Conservation (phyloP, 306 rosid genomes). For the Sesbania bispinosa region DNA sequence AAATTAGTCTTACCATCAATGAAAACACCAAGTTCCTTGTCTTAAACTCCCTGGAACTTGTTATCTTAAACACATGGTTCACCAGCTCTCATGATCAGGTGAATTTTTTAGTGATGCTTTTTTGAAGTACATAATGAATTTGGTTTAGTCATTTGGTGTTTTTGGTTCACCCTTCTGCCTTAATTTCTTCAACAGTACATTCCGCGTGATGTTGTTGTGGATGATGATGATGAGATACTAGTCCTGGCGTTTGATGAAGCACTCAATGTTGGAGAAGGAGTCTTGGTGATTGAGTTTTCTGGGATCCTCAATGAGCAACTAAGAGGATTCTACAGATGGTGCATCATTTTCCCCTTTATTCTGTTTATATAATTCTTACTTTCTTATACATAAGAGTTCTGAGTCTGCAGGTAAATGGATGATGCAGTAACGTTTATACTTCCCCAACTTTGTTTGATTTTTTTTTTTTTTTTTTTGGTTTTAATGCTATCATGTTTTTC, state of each 20-base stretch:
- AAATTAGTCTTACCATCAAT: constrained; percentile 30
- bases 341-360: background rate
- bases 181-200: constrained; percentile 22
- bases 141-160: background rate
- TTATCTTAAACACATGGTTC: constrained; percentile 39
- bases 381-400: too few relatives aligned
- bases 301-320: constrained; percentile 54
- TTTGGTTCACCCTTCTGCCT: background rate
- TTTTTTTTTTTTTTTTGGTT: too few relatives aligned
- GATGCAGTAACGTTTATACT: too few relatives aligned
- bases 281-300: constrained; percentile 53
- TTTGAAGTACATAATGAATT: background rate
- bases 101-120: background rate
- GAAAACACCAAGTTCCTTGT: constrained; percentile 44
- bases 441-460: too few relatives aligned
- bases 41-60: constrained; percentile 55
- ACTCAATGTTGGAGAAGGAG: constrained; percentile 51
- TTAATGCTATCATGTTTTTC: too few relatives aligned
- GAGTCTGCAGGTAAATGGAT: too few relatives aligned
- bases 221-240: constrained; percentile 51
- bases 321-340: constrained; percentile 59
- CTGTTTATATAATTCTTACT: background rate
- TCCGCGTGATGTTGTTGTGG: constrained; percentile 50
- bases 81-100: constrained; percentile 44
- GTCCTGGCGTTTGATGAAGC: constrained; percentile 50